Percentiles rank a stretch among this genome's conserved stretches.
Evolutionary conservation across 2,329 filamentous ascomycete genomes (phyloP).

Genomic region (Phialemoniopsis sp.): DNA sequence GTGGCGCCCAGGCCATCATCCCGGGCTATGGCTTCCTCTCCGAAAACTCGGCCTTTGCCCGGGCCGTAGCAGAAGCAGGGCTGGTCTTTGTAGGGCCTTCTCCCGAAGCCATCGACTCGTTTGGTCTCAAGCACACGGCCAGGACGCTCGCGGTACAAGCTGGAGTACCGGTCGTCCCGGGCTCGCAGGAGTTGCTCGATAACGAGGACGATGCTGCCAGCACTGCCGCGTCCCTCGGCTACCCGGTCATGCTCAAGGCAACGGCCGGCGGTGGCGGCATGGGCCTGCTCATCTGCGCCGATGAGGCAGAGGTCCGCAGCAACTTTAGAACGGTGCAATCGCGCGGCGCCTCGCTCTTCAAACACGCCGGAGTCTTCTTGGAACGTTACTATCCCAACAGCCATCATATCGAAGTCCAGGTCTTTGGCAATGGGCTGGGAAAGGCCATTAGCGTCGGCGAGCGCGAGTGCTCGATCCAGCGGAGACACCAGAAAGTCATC

Average conservation of each 20-base stretch:
- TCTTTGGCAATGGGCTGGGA: slow-evolving; percentile 59
- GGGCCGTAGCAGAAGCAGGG: neutral
- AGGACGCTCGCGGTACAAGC: slow-evolving; percentile 27
- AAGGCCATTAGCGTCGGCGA: slow-evolving; percentile 58
- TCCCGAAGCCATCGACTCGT: neutral
- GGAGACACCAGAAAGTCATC: slow-evolving; percentile 67
- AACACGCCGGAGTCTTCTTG: slow-evolving; percentile 57
- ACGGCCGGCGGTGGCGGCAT: slow-evolving; percentile 62
- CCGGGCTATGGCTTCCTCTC: slow-evolving; percentile 8
- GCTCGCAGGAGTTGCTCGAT: slow-evolving; percentile 9
- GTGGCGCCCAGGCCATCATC: slow-evolving; percentile 2
- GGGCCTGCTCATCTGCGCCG: slow-evolving; percentile 51
- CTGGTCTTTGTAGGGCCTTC: slow-evolving; percentile 1
- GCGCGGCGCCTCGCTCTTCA: slow-evolving; percentile 53
- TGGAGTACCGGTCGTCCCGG: slow-evolving; percentile 32
- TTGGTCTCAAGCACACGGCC: slow-evolving; percentile 8
- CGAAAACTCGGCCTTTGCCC: slow-evolving; percentile 6
- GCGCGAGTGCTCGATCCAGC: slow-evolving; percentile 63
- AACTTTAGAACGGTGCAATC: slow-evolving; percentile 55
- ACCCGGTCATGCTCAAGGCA: slow-evolving; percentile 52
- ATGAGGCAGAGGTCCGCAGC: slow-evolving; percentile 44
- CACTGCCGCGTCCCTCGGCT: slow-evolving; percentile 26
- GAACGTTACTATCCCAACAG: slow-evolving; percentile 58
- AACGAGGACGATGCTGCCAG: slow-evolving; percentile 47
- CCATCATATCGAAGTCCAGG: slow-evolving; percentile 65